Percentiles rank a stretch among this genome's conserved stretches.
These are phyloP conservation scores for Geum urbanum DNA, from an alignment of 306 rosid genomes.

Conservation along the genomic window DNA sequence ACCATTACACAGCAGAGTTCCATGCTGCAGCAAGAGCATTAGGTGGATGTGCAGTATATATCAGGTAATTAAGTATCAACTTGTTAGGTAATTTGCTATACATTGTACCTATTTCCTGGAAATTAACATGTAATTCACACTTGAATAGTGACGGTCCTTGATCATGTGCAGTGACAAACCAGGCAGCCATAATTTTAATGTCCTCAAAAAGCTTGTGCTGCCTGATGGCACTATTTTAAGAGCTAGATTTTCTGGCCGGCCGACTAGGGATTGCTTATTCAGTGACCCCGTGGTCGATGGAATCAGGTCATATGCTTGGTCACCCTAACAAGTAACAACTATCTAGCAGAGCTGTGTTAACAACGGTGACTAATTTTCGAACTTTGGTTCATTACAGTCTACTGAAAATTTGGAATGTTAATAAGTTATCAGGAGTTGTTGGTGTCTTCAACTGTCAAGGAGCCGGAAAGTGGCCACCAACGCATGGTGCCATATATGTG, in stretches of 20 bases:
- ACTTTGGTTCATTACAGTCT: constrained; percentile 7
- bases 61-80: constrained; percentile 30
- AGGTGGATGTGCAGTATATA: constrained; percentile 70
- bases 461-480: constrained; percentile 25
- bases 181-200: constrained; percentile 13
- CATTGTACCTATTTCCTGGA: neutral
- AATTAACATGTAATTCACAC: neutral
- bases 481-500: neutral
- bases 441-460: constrained; percentile 30
- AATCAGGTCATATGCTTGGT: neutral
- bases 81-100: neutral
- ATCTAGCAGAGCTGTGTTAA: neutral
- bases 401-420: constrained; percentile 28
- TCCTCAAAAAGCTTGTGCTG: constrained; percentile 16
- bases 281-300: constrained; percentile 10
- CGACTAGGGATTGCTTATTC: constrained; percentile 19
- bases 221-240: constrained; percentile 18
- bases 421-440: constrained; percentile 11
- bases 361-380: neutral
- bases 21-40: constrained; percentile 87
- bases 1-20: constrained; percentile 64
- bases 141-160: neutral
- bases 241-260: constrained; percentile 16
- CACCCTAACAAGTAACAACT: too few relatives aligned
- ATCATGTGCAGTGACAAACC: constrained; percentile 14